Conservation (phyloP, 257 asterid genomes). For the Solanum clarkiae region DNA sequence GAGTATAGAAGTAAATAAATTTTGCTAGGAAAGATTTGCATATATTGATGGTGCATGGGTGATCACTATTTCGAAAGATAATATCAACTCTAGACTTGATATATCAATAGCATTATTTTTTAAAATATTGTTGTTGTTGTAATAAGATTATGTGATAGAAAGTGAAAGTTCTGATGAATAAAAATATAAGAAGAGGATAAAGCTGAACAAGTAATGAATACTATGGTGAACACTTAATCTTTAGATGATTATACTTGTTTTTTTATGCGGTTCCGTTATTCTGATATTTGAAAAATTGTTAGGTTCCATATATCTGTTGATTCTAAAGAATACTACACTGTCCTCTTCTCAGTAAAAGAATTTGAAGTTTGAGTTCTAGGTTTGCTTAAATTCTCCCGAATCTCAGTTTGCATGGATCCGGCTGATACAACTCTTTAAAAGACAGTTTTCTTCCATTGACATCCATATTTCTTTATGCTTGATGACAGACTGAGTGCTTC, state of each 20-base stretch:
- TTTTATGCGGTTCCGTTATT: not conserved
- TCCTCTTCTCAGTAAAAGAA: not conserved
- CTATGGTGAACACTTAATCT: not conserved
- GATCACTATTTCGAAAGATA: not conserved
- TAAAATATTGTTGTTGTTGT: too few relatives aligned
- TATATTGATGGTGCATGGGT: not conserved
- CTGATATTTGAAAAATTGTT: conserved; percentile 5
- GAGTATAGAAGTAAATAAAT: not conserved
- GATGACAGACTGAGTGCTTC: not conserved
- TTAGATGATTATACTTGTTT: not conserved
- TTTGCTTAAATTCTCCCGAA: too few relatives aligned
- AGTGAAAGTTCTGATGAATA: not conserved
- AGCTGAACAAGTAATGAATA: not conserved
- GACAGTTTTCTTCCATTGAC: too few relatives aligned
- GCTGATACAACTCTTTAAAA: not conserved
- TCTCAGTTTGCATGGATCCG: not conserved
- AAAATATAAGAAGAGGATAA: not conserved
- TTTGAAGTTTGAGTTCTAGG: not conserved
- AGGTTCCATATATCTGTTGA: not conserved
- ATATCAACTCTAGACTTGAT: not conserved
- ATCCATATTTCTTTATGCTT: not conserved
- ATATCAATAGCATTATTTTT: not conserved
- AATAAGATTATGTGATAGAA: not conserved
- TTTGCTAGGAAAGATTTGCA: not conserved
- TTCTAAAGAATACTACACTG: not conserved